These are phyloP conservation scores for Spiraea crenata DNA, from an alignment of 331 rosid species.

Conservation along the genomic window DNA sequence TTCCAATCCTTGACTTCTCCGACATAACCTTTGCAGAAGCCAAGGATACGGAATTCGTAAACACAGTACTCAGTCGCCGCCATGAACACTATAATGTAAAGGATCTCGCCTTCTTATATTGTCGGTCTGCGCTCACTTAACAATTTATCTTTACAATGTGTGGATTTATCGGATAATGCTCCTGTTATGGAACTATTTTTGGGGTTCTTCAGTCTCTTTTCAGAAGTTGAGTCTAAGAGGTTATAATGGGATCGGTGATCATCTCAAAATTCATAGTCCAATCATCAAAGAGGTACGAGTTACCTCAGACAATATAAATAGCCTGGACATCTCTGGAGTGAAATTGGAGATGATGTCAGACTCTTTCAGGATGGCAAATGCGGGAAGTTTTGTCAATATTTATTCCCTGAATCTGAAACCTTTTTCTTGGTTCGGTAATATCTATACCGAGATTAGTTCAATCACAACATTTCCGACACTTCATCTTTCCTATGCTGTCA, in stretches of 20 bases:
- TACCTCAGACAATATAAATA: no score
- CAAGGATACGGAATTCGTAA: no score
- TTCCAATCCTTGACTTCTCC: no score
- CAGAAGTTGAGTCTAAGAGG: neutral
- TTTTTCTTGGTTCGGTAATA: neutral
- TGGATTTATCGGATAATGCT: neutral
- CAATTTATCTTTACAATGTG: neutral
- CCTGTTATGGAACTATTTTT: neutral
- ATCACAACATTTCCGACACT: neutral
- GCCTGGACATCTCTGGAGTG: neutral
- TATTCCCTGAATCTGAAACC: neutral
- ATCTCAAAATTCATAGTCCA: conserved; percentile 3
- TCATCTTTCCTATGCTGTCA: neutral
- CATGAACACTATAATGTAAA: neutral
- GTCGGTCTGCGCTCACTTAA: neutral
- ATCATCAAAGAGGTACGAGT: neutral
- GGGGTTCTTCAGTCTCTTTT: conserved; percentile 3
- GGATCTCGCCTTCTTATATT: neutral
- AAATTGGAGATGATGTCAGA: neutral
- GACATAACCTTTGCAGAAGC: no score
- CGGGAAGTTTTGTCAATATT: neutral
- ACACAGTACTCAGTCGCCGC: no score
- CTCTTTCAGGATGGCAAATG: neutral
- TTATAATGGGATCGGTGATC: neutral
- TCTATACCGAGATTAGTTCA: neutral